These are phyloP conservation scores for Chloroidium sp. DNA, from an alignment of 163 green algal species.

Conservation along the genomic window DNA sequence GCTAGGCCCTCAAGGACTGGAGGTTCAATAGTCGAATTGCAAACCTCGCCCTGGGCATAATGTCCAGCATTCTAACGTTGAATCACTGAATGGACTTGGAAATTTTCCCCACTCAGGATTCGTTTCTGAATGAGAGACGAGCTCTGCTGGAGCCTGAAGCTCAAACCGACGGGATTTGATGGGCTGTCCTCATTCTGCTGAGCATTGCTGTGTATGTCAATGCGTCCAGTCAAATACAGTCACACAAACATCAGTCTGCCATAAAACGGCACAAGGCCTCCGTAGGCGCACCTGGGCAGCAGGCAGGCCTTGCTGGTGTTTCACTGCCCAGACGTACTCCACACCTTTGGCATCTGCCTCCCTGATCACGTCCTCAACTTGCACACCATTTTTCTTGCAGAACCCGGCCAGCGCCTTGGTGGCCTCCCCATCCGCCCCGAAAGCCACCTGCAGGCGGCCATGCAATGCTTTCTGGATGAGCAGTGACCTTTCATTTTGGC, in stretches of 20 bases:
- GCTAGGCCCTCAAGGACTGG: no score
- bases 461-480: neutral
- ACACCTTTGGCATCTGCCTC: constrained; percentile 79
- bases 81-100: no score
- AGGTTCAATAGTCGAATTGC: no score
- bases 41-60: no score
- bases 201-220: no score
- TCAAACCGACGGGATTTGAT: no score
- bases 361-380: constrained; percentile 17
- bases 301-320: constrained; percentile 46
- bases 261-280: neutral
- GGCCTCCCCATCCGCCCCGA: constrained; percentile 52
- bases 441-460: constrained; percentile 41
- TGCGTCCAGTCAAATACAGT: no score
- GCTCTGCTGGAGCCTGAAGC: no score
- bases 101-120: no score
- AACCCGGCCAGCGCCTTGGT: constrained; percentile 91
- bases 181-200: no score
- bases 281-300: constrained; percentile 44
- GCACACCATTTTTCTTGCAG: constrained; percentile 79
- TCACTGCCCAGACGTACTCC: constrained; percentile 78
- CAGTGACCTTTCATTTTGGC: neutral
- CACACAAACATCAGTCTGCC: neutral
- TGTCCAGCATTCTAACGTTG: no score
- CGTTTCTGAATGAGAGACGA: no score